phyloP scores from a whole-genome alignment of 805 yeast species.

The Huiozyma sinensis region DNA sequence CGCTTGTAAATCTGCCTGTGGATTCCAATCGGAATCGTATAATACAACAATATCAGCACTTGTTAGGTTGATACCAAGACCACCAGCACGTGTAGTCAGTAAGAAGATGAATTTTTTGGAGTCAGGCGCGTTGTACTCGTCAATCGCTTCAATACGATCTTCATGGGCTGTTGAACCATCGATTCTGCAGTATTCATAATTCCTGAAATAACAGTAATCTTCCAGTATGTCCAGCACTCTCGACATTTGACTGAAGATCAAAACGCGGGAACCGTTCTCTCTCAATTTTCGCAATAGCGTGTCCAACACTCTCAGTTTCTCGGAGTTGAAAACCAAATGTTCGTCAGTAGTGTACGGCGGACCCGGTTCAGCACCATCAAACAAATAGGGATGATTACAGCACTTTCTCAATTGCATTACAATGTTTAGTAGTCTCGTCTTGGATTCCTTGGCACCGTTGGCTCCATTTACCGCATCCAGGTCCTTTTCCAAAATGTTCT shows the following conservation, averaged over 20 bases:
- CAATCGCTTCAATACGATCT: conserved; percentile 66
- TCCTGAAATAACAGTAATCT: conserved; percentile 65
- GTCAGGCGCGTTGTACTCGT: conserved; percentile 68
- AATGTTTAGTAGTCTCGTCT: conserved; percentile 64
- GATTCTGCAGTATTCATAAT: conserved; percentile 62
- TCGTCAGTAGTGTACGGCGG: conserved; percentile 83
- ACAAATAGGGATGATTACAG: conserved; percentile 75
- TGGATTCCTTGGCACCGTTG: conserved; percentile 61
- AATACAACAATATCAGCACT: conserved; percentile 69
- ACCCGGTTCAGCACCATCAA: conserved; percentile 85
- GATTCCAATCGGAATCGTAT: conserved; percentile 81
- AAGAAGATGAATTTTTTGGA: conserved; percentile 63
- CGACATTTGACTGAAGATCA: conserved; percentile 78
- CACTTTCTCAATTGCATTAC: conserved; percentile 81
- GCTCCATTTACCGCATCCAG: conserved; percentile 82
- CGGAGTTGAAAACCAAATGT: conserved; percentile 63
- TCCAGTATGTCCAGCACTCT: conserved; percentile 71
- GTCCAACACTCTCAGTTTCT: conserved; percentile 63
- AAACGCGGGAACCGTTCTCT: conserved; percentile 64
- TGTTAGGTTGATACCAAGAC: conserved; percentile 75
- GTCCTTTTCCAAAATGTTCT: conserved; percentile 65
- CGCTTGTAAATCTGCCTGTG: conserved; percentile 81
- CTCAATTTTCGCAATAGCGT: conserved; percentile 49
- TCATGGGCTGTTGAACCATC: conserved; percentile 78
- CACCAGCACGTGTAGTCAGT: conserved; percentile 82